Evolutionary conservation across 306 rosid genomes (phyloP), one percentile per base, ranked within the genome.

Genomic region (Cicer bijugum): DNA sequence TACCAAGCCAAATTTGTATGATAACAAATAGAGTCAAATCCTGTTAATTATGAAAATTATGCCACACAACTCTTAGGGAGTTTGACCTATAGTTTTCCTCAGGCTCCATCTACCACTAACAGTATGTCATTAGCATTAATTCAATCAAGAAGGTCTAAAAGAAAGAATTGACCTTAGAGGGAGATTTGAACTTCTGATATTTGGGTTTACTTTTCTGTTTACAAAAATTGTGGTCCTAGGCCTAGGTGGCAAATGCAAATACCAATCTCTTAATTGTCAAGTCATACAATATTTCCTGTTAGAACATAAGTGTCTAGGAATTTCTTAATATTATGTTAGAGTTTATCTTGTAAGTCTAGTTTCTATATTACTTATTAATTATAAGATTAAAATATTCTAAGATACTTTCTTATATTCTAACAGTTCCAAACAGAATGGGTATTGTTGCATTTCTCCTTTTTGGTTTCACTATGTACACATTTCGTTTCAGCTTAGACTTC

Each of bases 1-100:
- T 51, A 19, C 1, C 4, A 20, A 51, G 20, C 14, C 20, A 51
- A 51, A 14, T 6, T 51, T 51, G 19, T 14, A 19, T 5, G 7
- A 51, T 51, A 51, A 15, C 56, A 50, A 50, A 50, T 50, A n/a
- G 19, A 50, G 19, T 50, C 55, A 50, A 50, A 50, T 50, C 55
- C 9, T 50, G 55, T 15, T 50, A 50, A 50, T 50, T 50, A 44
- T 44, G 11, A 12, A 44, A 44, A 44, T 10, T 44, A 9, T 44
- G 48, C n/a, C 12, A 45, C 50, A 45, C 51, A 45, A 45, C 50
- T 10, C 50, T 11, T 12, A 45, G 12, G n/a, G 50, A 10, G 51
- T 4, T 11, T 45, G 15, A 9, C 28, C 51, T 45, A 10, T 45
- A 12, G 6, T 11, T 45, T 45, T 45, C 12, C 14, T 45, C 12